Evolutionary conservation across 1,284 basidiomycete genomes (phyloP).

Genomic region (Pulveroboletus sp.): DNA sequence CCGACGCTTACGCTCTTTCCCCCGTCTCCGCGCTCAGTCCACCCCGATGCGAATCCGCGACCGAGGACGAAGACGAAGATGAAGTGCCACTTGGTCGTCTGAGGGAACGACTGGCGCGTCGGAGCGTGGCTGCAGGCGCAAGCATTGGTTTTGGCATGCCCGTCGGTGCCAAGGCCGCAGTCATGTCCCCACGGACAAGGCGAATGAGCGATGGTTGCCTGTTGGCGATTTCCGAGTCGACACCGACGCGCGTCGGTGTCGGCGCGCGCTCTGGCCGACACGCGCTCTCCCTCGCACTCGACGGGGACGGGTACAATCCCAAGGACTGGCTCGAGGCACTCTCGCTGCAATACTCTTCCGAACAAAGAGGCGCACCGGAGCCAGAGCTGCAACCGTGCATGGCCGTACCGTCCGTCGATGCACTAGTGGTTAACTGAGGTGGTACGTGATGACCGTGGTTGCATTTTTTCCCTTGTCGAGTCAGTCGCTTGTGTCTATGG

Average conservation of each 20-base stretch:
- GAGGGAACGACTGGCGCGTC: slow-evolving; percentile 13
- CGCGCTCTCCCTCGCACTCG: slow-evolving; percentile 5
- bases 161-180: background rate
- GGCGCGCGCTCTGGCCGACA: slow-evolving; percentile 3
- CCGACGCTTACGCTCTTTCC: slow-evolving; percentile 19
- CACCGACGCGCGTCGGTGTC: slow-evolving; percentile 23
- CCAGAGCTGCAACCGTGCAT: background rate
- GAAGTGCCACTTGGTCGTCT: slow-evolving; percentile 22
- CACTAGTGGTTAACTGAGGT: background rate
- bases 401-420: background rate
- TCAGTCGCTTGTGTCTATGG: background rate
- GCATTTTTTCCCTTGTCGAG: background rate
- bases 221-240: slow-evolving; percentile 17
- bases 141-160: background rate
- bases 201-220: slow-evolving; percentile 27
- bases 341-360: slow-evolving; percentile 13
- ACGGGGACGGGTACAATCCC: slow-evolving; percentile 1
- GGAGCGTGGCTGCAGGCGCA: background rate
- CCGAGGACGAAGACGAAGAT: slow-evolving; percentile 20
- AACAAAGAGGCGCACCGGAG: background rate
- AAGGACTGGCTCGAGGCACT: slow-evolving; percentile 27
- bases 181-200: slow-evolving; percentile 7
- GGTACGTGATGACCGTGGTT: too few species aligned
- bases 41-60: slow-evolving; percentile 7
- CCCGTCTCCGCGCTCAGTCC: slow-evolving; percentile 24